Percentiles rank a stretch among this genome's conserved stretches.
phyloP scores from a whole-genome alignment of 257 asterid species.

The Solanum peruvianum region DNA sequence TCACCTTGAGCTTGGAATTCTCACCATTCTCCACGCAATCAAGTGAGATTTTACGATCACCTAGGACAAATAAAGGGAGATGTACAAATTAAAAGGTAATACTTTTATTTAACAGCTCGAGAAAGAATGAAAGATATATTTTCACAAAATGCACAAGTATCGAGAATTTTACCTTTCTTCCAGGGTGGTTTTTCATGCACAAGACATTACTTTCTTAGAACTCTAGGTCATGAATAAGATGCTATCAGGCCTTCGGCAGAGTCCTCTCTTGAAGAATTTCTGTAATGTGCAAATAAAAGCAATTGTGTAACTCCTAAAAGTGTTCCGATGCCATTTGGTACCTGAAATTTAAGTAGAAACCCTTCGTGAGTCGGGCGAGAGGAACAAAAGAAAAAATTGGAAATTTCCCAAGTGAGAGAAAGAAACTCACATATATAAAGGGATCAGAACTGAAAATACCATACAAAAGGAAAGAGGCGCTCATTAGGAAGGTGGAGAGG shows the following conservation, averaged over 20 bases:
- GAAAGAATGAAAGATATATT: background rate
- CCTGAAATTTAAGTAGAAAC: constrained; percentile 21
- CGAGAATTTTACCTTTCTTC: background rate
- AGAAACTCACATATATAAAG: constrained; percentile 54
- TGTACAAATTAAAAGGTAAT: background rate
- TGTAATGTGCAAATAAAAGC: constrained; percentile 48
- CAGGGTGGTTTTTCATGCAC: background rate
- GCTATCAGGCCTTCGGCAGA: background rate
- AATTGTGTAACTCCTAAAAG: constrained; percentile 64
- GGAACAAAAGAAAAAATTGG: background rate
- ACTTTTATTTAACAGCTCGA: background rate
- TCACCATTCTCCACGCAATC: background rate
- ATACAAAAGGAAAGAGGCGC: constrained; percentile 60
- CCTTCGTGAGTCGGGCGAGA: background rate
- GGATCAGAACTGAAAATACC: constrained; percentile 54
- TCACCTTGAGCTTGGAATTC: background rate
- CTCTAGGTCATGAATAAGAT: background rate
- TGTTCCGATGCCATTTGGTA: constrained; percentile 72
- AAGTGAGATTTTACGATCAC: background rate
- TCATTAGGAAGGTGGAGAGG: constrained; percentile 75
- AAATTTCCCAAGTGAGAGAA: background rate
- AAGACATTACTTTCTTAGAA: background rate
- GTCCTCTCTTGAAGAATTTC: background rate
- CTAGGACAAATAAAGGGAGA: background rate
- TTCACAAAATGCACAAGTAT: background rate